phyloP scores from a whole-genome alignment of 768 basidiomycete genomes.

The Cystobasidium tubakii region DNA sequence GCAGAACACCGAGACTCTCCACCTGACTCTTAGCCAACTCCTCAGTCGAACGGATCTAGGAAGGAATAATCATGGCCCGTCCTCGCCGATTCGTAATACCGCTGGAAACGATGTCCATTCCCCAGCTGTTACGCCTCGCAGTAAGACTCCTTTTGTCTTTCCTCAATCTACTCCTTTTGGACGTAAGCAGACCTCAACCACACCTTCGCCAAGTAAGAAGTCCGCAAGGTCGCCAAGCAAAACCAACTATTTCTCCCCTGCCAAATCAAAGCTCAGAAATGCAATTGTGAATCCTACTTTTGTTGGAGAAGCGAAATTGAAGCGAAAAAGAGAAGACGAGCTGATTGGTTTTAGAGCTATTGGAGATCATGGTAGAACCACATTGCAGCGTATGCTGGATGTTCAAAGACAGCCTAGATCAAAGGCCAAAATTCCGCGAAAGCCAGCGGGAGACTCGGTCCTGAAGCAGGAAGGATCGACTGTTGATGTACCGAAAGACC shows the following conservation, averaged over 20 bases:
- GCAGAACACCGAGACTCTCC: too few relatives aligned
- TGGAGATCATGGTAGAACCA: constrained; percentile 30
- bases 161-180: not conserved
- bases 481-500: not conserved
- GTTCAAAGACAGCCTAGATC: not conserved
- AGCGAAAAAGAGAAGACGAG: constrained; percentile 29
- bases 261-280: constrained; percentile 31
- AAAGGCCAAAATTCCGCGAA: not conserved
- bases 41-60: not conserved
- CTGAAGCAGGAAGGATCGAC: not conserved
- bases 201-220: constrained; percentile 1
- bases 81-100: not conserved
- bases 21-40: too few relatives aligned
- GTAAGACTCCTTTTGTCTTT: not conserved
- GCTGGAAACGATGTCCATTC: not conserved
- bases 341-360: constrained; percentile 30
- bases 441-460: not conserved
- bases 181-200: not conserved
- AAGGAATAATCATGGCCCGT: not conserved
- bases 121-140: not conserved
- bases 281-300: constrained; percentile 30
- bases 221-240: constrained; percentile 4
- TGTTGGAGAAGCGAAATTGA: constrained; percentile 21
- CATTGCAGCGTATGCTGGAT: constrained; percentile 28
- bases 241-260: constrained; percentile 17